phyloP scores from a whole-genome alignment of 768 basidiomycete species.

The Serendipita sp. region DNA sequence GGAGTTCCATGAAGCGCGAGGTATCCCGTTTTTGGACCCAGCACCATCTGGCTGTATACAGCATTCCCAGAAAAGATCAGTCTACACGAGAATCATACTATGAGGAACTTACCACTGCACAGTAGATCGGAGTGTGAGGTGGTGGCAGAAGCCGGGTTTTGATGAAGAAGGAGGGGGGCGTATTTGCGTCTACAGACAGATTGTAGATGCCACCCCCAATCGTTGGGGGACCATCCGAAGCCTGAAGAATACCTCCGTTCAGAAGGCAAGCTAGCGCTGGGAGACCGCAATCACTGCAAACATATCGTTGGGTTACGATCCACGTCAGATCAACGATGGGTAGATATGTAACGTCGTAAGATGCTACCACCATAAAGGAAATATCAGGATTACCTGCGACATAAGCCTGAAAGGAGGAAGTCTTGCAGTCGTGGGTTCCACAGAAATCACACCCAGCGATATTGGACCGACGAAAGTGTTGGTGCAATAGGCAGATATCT shows the following conservation, averaged over 20 bases:
- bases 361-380: neutral
- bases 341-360: neutral
- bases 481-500: too few relatives aligned
- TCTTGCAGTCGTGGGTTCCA: neutral
- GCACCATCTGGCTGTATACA: neutral
- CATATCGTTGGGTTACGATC: too few relatives aligned
- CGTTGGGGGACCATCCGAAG: too few relatives aligned
- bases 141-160: neutral
- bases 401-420: neutral
- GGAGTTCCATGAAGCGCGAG: neutral
- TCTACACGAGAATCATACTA: neutral
- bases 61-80: neutral
- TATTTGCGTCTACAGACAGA: neutral
- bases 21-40: neutral
- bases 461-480: too few relatives aligned
- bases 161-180: neutral
- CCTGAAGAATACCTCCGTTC: too few relatives aligned
- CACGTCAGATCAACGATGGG: too few relatives aligned
- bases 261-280: too few relatives aligned
- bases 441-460: neutral
- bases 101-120: neutral
- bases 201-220: neutral
- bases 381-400: neutral
- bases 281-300: too few relatives aligned
- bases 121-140: neutral